Evolutionary conservation across 352 stramenopile species (phyloP), one percentile per base, ranked within the genome.

Genomic region (Globisporangium alternatum): DNA sequence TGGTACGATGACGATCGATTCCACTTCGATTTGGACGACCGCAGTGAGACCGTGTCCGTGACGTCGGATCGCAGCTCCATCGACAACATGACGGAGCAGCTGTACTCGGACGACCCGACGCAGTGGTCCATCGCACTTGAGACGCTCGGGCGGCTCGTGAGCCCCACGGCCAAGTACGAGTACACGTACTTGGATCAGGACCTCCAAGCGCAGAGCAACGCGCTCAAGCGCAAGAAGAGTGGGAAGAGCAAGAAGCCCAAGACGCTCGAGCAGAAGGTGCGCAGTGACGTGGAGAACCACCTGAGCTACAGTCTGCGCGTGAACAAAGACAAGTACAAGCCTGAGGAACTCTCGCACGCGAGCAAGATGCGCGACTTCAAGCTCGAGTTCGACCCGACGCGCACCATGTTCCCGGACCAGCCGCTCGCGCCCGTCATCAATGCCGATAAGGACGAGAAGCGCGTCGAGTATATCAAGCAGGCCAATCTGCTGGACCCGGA

Each of bases 121-220:
- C 47, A 71, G 51, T 68, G 74, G 2, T 86, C 78, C 13, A n/a
- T 66, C 2, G 77, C 77, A 17, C 65, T 88, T 5, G 77, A 90
- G 48, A 66, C 68, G 25, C 68, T 90, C 2, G 75, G 69, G 2
- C 63, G 71, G 21, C 69, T 88, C 25, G 69, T 89, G 9, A 68
- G 58, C 22, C 64, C 68, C 0, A 45, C 61, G n/a, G 69, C 62
- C 25, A 54, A 60, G 61, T 37, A 43, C 41, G 39, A 37, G 13
- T 60, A 60, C 52, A 28, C 44, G 41, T 61, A 56, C 22, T 8
- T 56, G 39, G 61, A 60, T 41, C 25, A 22, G 17, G 21, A 28
- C 12, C 15, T 48, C 9, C n/a, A 51, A 13, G 17, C 44, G 44
- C n/a, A 43, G 28, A 22, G 17, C 10, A 22, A 10, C 7, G 30